Base-by-base conservation (phyloP, 1,284 basidiomycete species). In the Sporisorium reilianum region DNA sequence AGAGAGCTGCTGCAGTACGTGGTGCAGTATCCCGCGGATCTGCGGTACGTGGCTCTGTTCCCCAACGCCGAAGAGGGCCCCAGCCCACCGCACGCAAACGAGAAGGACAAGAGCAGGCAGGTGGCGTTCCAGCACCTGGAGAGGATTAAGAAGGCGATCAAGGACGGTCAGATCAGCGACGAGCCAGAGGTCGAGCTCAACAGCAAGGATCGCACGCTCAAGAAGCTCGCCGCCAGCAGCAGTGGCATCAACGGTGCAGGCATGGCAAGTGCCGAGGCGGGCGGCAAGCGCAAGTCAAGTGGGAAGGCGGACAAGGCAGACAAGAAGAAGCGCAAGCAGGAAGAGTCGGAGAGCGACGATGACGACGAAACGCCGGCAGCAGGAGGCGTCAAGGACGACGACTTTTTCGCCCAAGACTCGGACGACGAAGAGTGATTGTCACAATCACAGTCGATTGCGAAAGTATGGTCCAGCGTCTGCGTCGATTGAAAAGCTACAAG, bases 141-240 rank as follows among this genome's bases (percentile, higher is more conserved):
- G 42, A 64, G 55, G n/a, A 62, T 80, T 10, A 61, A 34, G 14
- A 57, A 62, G 48, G 68, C 63, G 5, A 77, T 80, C 36, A 30
- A 66, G 26, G 36, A 54, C 7, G 66, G 64, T 5, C 41, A 68
- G 41, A 57, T 80, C 11, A 73, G 72, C 62, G 40, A 23, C 10
- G 66, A 77, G 48, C 75, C 75, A 7, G 79, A 80, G 48, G 61
- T 73, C 9, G 77, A 80, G 38, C 42, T 79, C 48, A 71, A 59
- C 20, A 61, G 51, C 45, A 63, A 70, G 32, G 59, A 69, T 34
- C 42, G 50, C 1, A 44, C 55, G 16, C n/a, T 54, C 8, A 46
- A 38, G 18, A 73, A 73, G 46, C 30, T 68, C 5, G 56, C 38
- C 2, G 51, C 18, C 32, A 52, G 28, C 50, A 54, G 23, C 26